Evolutionary conservation across 164 flowering plant genomes (phyloP).

Genomic region (Platanus orientalis): DNA sequence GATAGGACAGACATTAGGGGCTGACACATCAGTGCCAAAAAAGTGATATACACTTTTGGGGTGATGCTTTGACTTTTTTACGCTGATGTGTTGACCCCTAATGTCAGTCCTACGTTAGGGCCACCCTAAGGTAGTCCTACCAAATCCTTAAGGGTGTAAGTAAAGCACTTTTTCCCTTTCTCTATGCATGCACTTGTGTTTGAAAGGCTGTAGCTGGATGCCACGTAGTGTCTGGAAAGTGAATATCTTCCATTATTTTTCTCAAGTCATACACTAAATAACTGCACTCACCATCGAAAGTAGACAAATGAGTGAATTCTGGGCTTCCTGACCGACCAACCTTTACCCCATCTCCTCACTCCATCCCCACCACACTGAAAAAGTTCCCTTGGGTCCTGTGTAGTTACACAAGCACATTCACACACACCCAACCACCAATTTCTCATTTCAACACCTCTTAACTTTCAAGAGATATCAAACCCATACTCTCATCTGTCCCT

Average conservation of each 20-base stretch:
- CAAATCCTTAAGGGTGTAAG: no score
- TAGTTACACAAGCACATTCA: background rate
- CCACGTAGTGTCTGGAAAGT: background rate
- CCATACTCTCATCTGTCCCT: background rate
- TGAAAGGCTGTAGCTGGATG: background rate
- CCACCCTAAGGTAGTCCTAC: no score
- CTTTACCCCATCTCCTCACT: conserved; percentile 9
- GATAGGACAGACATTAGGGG: no score
- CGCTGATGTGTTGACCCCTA: no score
- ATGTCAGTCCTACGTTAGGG: no score
- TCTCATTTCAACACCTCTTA: background rate
- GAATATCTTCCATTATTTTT: background rate
- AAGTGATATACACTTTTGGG: no score
- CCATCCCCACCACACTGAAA: conserved; percentile 9
- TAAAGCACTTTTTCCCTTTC: no score
- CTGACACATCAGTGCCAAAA: no score
- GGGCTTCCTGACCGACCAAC: conserved; percentile 1
- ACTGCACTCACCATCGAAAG: conserved; percentile 10
- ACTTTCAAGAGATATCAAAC: no score
- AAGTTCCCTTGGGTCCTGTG: conserved; percentile 14
- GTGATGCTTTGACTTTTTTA: no score
- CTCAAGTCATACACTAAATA: conserved; percentile 3
- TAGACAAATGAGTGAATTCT: conserved; percentile 14
- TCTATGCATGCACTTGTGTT: no score
- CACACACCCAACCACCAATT: background rate